Base-by-base conservation (phyloP, 257 asterid genomes). In the Knoxia roxburghii region DNA sequence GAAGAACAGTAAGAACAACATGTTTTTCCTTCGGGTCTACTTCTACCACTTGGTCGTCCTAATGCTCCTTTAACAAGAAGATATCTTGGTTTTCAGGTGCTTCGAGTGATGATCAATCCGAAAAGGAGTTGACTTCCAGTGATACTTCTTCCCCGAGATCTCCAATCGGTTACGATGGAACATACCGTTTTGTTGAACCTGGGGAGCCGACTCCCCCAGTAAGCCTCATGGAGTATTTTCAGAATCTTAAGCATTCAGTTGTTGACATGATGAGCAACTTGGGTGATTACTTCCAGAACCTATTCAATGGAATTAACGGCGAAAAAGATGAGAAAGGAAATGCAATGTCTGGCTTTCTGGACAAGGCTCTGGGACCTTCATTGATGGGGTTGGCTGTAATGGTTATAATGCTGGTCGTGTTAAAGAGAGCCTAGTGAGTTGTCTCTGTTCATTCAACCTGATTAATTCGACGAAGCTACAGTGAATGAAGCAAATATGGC, bases 331-430 rank as follows among this genome's bases (percentile, higher is more conserved):
- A 76, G 0, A 84, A 77, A 45, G 94, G 83, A 65, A 68, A 76
- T 37, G 74, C 78, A 17, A 61, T 70, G 30, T 6, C 71, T 3
- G 72, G 80, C 20, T 72, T 64, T 1, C 15, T 59, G 24, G 91
- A 85, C 1, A 64, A 61, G 24, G 57, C 79, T 1, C 65, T 85
- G 71, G 86, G 76, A 40, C 83, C 86, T 2, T 82, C 90, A 5
- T 65, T 88, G 33, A 67, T 90, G 68, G 97, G 95, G 13, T 74
- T 90, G 78, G 95, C 95, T 0, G 78, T 84, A 26, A 84, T 73
- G 78, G 86, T 72, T 58, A 79, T 79, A 18, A 21, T 82, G 82
- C 77, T 82, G 48, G 75, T 82, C 17, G 56, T 82, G 52, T 50
- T 80, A 45, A 82, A 72, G 75, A 76, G 84, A 48, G 68, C 15